Conservation (phyloP, 2,329 filamentous ascomycete species). For the Aureobasidium sp. region DNA sequence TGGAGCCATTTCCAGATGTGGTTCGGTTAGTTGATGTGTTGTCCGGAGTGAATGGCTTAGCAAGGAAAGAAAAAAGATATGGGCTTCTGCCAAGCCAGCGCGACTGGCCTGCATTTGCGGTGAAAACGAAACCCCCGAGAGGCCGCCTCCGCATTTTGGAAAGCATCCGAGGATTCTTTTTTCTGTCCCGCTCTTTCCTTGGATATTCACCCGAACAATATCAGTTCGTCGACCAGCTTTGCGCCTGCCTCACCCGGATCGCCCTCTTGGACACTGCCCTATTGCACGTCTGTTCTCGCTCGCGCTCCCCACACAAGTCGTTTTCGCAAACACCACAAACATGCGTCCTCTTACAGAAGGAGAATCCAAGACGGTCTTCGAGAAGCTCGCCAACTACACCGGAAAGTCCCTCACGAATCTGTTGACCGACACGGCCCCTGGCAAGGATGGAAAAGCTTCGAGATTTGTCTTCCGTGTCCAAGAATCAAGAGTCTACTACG, state of each 20-base stretch:
- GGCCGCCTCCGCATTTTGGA: not conserved
- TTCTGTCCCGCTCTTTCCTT: constrained; percentile 4
- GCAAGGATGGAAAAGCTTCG: constrained; percentile 39
- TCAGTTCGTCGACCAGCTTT: not conserved
- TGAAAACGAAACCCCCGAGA: constrained; percentile 5
- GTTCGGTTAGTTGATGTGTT: not conserved
- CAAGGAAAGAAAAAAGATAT: constrained; percentile 2
- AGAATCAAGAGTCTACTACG: constrained; percentile 81
- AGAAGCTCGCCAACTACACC: constrained; percentile 90
- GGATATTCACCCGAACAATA: not conserved
- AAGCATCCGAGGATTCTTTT: constrained; percentile 3
- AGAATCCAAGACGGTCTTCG: constrained; percentile 74
- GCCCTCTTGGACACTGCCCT: too few relatives aligned
- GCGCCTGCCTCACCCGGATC: not conserved
- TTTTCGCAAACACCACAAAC: constrained; percentile 22
- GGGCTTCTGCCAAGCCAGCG: not conserved
- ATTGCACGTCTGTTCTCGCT: not conserved
- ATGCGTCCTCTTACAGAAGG: constrained; percentile 78
- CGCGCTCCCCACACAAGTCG: not conserved
- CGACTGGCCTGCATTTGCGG: not conserved
- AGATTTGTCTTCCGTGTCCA: constrained; percentile 81
- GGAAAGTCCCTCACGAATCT: constrained; percentile 79
- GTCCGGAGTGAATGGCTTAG: not conserved
- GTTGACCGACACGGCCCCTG: constrained; percentile 37
- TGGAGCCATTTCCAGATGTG: constrained; percentile 33